Evolutionary conservation across 2,329 filamentous ascomycete species (phyloP), one percentile per base, ranked within the genome.

Genomic region (Pyricularia sp.): DNA sequence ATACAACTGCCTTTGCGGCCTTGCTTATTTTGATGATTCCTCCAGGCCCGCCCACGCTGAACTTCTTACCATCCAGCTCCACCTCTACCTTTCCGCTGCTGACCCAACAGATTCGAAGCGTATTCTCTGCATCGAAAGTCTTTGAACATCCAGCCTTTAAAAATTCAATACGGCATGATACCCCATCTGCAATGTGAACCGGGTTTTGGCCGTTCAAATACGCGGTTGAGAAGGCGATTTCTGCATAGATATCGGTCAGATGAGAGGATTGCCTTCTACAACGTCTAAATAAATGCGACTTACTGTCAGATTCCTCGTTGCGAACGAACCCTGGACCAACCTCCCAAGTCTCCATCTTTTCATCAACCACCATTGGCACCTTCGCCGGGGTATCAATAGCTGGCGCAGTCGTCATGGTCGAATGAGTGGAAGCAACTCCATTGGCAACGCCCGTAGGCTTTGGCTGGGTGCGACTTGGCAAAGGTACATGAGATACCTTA

Each of bases 21-120:
- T 77, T 74, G 26, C 70, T 72, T 44, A 83, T 71, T 62, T 75
- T 72, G 66, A 82, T 78, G 68, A 78, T 72, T 33, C 81, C 79
- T 63, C 78, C 75, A 0, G 74, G 72, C 0, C 81, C 81, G 4
- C 82, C 69, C 0, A 70, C 67, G 55, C 81, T 78, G 53, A 22
- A 59, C 3, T 72, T 69, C 24, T 74, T 72, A 2, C 69, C 75
- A 8, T 69, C 67, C 35, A 72, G 62, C 1, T 53, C 61, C 22
- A 75, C 69, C 4, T 62, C 66, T 28, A 73, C 65, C 68, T 76
- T 76, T 9, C 75, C 75, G 3, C 69, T 68, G 24, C 22, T 57
- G 53, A 57, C 53, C 53, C 53, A 57, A 13, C n/a, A 24, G 4
- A 57, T 57, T 6, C 53, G 22, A 4, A 24, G 22, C 22, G 8